phyloP scores from a whole-genome alignment of 768 basidiomycete genomes.

The Rhodotorula kratochvilovae region DNA sequence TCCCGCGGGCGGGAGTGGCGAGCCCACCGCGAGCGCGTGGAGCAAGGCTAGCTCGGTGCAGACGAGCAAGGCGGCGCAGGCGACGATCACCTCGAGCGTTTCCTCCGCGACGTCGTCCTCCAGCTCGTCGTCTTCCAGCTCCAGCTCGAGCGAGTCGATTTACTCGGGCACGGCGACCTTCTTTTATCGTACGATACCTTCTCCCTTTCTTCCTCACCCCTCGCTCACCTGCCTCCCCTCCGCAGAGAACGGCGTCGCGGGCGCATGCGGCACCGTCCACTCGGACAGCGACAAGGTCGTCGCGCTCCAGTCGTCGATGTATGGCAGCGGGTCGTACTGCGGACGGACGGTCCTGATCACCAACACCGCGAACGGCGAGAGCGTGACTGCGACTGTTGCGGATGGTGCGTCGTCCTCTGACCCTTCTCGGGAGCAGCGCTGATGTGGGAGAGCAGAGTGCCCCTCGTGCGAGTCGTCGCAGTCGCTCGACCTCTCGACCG shows the following conservation, averaged over 20 bases:
- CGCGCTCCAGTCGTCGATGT: slow-evolving; percentile 54
- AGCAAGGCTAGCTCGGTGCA: background rate
- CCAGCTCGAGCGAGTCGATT: slow-evolving; percentile 32
- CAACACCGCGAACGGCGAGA: slow-evolving; percentile 32
- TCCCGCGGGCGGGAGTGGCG: background rate
- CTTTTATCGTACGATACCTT: slow-evolving; percentile 51
- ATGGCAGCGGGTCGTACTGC: slow-evolving; percentile 50
- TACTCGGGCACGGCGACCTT: slow-evolving; percentile 51
- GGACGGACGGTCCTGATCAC: slow-evolving; percentile 27
- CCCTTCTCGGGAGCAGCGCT: background rate
- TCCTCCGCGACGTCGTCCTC: background rate
- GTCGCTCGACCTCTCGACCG: slow-evolving; percentile 31
- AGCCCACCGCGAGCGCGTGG: background rate
- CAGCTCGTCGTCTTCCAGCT: slow-evolving; percentile 2
- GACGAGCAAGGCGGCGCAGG: background rate
- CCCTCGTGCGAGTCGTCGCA: background rate
- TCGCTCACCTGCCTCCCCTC: background rate
- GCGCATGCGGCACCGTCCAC: slow-evolving; percentile 65
- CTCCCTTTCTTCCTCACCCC: background rate
- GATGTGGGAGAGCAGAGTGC: background rate
- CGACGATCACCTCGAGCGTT: background rate
- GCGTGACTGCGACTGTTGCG: slow-evolving; percentile 21
- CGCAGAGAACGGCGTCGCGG: slow-evolving; percentile 54
- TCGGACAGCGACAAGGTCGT: slow-evolving; percentile 53
- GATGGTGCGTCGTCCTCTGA: background rate